A percentile compares a stretch with the other conserved stretches of the same genome.
Evolutionary conservation across 2,329 filamentous ascomycete species (phyloP).

Genomic region (Talaromyces atroroseus): DNA sequence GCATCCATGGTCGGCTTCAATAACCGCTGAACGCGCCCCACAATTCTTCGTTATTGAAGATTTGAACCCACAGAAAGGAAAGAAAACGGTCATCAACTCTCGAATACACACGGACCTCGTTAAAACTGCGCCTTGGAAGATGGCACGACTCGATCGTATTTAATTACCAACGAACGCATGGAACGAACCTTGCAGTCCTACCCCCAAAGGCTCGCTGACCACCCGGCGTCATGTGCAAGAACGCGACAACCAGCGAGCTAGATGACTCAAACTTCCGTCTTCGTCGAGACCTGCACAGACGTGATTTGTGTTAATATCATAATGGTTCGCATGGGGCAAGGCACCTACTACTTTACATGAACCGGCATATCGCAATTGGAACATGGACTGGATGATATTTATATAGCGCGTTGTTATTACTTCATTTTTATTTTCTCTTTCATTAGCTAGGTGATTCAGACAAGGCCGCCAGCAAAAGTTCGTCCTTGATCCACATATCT

Average conservation of each 20-base stretch:
- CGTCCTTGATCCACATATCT: background rate
- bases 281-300: background rate
- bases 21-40: slow-evolving; percentile 25
- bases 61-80: background rate
- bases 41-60: too few relatives aligned
- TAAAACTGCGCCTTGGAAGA: background rate
- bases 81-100: background rate
- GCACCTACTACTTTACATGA: background rate
- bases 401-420: background rate
- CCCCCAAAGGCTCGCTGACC: background rate
- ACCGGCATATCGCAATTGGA: background rate
- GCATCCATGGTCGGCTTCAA: slow-evolving; percentile 42
- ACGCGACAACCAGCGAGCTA: background rate
- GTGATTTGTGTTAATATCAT: background rate
- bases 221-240: background rate
- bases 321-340: background rate
- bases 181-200: background rate
- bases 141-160: background rate
- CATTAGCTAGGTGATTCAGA: background rate
- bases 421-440: background rate
- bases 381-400: background rate
- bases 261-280: background rate
- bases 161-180: background rate
- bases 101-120: background rate
- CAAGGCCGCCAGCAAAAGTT: background rate